Conservation (phyloP, 495 filamentous ascomycete species). For the Delitschia confertaspora region DNA sequence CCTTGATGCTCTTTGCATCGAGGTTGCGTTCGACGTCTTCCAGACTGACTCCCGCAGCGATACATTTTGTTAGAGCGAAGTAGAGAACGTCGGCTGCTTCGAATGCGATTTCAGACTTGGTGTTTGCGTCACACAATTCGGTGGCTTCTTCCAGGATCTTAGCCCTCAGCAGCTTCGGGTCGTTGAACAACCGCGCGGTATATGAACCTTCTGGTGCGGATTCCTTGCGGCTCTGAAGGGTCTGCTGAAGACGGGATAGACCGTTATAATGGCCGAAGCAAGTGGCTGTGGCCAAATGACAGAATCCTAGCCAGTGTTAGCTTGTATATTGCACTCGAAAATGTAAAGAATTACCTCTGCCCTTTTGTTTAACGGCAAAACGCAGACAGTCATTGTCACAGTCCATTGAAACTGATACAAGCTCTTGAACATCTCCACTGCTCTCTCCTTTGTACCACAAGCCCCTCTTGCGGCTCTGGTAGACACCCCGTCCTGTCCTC, state of each 20-base stretch:
- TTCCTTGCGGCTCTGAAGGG: conserved; percentile 64
- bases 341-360: conserved; percentile 43
- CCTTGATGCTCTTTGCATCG: conserved; percentile 88
- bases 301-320: conserved; percentile 59
- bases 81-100: conserved; percentile 94
- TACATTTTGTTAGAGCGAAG: conserved; percentile 84
- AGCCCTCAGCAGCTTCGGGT: conserved; percentile 76
- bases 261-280: conserved; percentile 85
- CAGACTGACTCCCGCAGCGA: conserved; percentile 70
- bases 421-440: conserved; percentile 84
- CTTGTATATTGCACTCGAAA: conserved; percentile 17
- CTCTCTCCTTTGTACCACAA: conserved; percentile 95
- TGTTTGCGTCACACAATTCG: conserved; percentile 78
- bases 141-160: conserved; percentile 99
- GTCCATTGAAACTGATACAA: conserved; percentile 74
- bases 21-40: conserved; percentile 85
- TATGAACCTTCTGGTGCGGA: conserved; percentile 85
- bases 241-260: conserved; percentile 75
- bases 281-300: conserved; percentile 80
- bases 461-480: conserved; percentile 88
- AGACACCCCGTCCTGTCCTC: conserved; percentile 81
- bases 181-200: conserved; percentile 83
- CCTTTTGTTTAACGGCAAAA: conserved; percentile 82
- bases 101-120: conserved; percentile 76
- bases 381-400: conserved; percentile 89